phyloP scores from a whole-genome alignment of 139 green algal species.

The Ulvella scutata region DNA sequence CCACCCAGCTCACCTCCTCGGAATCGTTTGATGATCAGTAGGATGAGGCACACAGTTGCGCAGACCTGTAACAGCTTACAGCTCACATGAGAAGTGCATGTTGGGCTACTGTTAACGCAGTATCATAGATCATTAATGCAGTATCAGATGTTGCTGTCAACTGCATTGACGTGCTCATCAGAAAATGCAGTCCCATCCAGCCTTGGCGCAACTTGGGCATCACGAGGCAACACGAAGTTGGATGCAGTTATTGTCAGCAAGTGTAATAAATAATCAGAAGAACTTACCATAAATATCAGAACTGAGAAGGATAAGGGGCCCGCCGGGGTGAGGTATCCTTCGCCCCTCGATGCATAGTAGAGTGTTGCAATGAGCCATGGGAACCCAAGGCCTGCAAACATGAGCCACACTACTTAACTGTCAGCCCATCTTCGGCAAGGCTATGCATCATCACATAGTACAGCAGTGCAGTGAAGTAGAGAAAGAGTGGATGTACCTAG shows the following conservation, averaged over 20 bases:
- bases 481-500: conserved; percentile 3
- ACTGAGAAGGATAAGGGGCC: conserved; percentile 13
- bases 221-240: too few relatives aligned
- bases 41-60: neutral
- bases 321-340: conserved; percentile 7
- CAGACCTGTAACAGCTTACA: neutral
- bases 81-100: too few relatives aligned
- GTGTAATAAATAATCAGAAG: neutral
- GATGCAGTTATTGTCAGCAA: too few relatives aligned
- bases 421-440: neutral
- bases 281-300: conserved; percentile 7
- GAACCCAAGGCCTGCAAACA: conserved; percentile 13
- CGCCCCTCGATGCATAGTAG: conserved; percentile 19
- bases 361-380: conserved; percentile 20
- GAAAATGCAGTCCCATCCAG: too few relatives aligned
- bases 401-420: neutral
- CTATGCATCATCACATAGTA: too few relatives aligned
- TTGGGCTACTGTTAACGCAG: too few relatives aligned
- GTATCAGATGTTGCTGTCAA: too few relatives aligned
- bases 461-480: too few relatives aligned
- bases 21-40: neutral
- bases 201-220: too few relatives aligned
- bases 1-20: conserved; percentile 12
- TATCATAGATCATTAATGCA: too few relatives aligned
- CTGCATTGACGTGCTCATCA: too few relatives aligned